Conservation (phyloP, 352 stramenopile species). For the Pythium chondricola region DNA sequence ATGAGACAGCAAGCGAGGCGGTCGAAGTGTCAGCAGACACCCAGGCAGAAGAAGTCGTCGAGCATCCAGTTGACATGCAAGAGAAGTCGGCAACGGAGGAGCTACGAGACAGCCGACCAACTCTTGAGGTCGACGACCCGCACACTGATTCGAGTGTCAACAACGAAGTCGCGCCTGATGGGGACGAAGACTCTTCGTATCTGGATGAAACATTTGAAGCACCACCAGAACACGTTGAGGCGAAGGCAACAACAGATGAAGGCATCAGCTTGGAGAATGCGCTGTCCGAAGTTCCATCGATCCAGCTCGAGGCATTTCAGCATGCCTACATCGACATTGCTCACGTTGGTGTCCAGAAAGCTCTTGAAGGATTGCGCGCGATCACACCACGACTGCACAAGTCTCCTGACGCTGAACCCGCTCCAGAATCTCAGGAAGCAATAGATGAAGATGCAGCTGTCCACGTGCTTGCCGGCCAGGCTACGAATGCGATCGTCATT, state of each 20-base stretch:
- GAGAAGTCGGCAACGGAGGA: too few species aligned
- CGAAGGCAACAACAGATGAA: neutral
- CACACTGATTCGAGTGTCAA: neutral
- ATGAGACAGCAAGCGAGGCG: too few species aligned
- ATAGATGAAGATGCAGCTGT: neutral
- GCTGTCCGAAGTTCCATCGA: conserved; percentile 1
- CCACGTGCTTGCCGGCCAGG: conserved; percentile 6
- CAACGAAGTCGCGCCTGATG: neutral
- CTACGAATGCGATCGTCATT: conserved; percentile 23
- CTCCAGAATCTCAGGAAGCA: neutral
- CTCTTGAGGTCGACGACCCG: neutral
- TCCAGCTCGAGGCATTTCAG: too few species aligned
- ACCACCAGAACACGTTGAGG: neutral
- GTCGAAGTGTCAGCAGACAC: too few species aligned
- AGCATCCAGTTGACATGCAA: too few species aligned
- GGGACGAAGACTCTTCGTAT: neutral
- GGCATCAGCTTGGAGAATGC: neutral
- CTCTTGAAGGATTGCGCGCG: too few species aligned
- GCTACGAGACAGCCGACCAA: too few species aligned
- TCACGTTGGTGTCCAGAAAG: neutral
- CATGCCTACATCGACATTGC: neutral
- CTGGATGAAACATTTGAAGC: conserved; percentile 1
- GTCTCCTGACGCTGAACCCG: neutral
- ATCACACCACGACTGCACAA: too few species aligned
- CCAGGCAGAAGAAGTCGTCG: too few species aligned